These are phyloP conservation scores for Trametes polyzona DNA, from an alignment of 1,284 basidiomycete species.

Conservation along the genomic window DNA sequence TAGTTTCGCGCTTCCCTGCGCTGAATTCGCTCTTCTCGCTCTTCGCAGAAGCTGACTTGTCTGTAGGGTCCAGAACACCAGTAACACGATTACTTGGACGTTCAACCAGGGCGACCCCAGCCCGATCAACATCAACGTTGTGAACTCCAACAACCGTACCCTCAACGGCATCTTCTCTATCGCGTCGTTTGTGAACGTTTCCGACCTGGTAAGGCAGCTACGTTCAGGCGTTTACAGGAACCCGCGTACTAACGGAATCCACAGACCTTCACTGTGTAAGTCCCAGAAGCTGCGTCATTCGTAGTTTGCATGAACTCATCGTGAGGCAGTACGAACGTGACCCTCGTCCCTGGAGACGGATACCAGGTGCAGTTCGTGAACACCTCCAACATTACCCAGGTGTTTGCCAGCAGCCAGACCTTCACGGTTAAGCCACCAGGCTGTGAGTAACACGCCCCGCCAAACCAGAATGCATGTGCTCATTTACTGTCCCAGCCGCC, in stretches of 20 bases:
- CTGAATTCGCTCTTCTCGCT: neutral
- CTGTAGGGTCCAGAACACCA: conserved; percentile 42
- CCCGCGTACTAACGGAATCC: neutral
- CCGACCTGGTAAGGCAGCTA: conserved; percentile 29
- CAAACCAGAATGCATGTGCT: neutral
- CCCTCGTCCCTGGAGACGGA: conserved; percentile 37
- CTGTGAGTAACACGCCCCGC: conserved; percentile 33
- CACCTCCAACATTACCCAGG: conserved; percentile 42
- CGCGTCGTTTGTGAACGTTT: conserved; percentile 37
- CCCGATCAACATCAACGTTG: conserved; percentile 39
- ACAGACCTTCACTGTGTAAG: conserved; percentile 32
- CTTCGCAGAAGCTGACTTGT: neutral
- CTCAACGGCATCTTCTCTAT: conserved; percentile 45
- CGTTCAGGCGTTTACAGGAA: neutral
- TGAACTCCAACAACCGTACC: conserved; percentile 38
- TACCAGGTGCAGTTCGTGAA: conserved; percentile 52
- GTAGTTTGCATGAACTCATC: neutral
- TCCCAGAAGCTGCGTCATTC: neutral
- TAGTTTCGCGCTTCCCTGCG: neutral
- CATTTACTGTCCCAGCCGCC: neutral
- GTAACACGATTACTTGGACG: conserved; percentile 42
- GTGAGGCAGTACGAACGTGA: conserved; percentile 39
- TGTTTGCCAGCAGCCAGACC: conserved; percentile 44
- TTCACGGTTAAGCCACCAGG: conserved; percentile 45
- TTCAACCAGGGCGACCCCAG: conserved; percentile 39